These are phyloP conservation scores for Thelonectria discophora DNA, from an alignment of 2,329 filamentous ascomycete species.

Conservation along the genomic window DNA sequence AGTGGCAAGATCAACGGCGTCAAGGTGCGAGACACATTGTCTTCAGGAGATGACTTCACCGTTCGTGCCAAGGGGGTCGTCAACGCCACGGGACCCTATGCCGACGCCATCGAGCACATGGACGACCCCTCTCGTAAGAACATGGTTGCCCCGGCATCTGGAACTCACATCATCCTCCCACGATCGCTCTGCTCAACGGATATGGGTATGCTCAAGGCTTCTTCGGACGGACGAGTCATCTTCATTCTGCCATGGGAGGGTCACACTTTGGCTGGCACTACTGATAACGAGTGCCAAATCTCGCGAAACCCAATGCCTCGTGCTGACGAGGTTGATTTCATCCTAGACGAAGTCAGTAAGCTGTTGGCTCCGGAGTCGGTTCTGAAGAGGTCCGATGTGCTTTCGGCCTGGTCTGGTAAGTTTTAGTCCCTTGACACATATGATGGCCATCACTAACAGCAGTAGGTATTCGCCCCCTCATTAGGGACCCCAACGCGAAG, in stretches of 20 bases:
- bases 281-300: slow-evolving; percentile 76
- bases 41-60: slow-evolving; percentile 72
- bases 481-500: slow-evolving; percentile 81
- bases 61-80: slow-evolving; percentile 82
- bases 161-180: slow-evolving; percentile 84
- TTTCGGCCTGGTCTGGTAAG: slow-evolving; percentile 82
- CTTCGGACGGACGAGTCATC: slow-evolving; percentile 86
- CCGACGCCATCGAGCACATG: slow-evolving; percentile 81
- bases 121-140: slow-evolving; percentile 74
- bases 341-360: slow-evolving; percentile 79
- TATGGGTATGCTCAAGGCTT: slow-evolving; percentile 86
- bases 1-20: slow-evolving; percentile 76
- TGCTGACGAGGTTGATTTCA: slow-evolving; percentile 83
- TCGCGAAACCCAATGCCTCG: slow-evolving; percentile 75
- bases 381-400: slow-evolving; percentile 77
- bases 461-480: slow-evolving; percentile 74
- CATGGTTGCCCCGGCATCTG: slow-evolving; percentile 82
- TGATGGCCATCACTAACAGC: slow-evolving; percentile 27
- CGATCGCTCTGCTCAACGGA: slow-evolving; percentile 80
- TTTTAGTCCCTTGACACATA: background rate
- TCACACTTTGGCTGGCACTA: slow-evolving; percentile 85
- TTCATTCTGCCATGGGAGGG: slow-evolving; percentile 91
- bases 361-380: slow-evolving; percentile 80
- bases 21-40: slow-evolving; percentile 62
- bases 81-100: slow-evolving; percentile 86